Evolutionary conservation across 345 rosid species (phyloP).

Genomic region (Excoecaria cochinchinensis): DNA sequence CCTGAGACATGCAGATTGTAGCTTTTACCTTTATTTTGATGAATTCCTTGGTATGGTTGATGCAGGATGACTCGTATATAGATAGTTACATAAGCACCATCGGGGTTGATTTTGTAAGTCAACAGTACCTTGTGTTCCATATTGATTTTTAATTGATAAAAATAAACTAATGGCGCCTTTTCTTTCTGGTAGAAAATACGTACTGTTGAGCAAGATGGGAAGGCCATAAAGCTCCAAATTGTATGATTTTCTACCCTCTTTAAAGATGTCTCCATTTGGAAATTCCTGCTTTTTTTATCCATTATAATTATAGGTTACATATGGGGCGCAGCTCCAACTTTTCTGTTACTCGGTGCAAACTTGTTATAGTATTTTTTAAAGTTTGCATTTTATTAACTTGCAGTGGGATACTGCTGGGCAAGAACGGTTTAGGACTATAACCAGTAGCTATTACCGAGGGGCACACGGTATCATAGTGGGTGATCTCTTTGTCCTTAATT

Average conservation of each 20-base stretch:
- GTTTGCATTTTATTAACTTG: constrained; percentile 1
- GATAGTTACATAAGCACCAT: constrained; percentile 84
- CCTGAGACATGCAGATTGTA: background rate
- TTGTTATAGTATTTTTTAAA: background rate
- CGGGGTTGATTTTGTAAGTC: constrained; percentile 77
- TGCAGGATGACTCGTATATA: constrained; percentile 73
- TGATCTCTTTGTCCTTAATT: background rate
- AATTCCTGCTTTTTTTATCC: background rate
- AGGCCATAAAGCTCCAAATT: constrained; percentile 36
- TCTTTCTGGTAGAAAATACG: constrained; percentile 29
- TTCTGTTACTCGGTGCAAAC: background rate
- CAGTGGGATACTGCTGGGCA: constrained; percentile 43
- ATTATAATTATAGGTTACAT: background rate
- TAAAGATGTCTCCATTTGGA: background rate
- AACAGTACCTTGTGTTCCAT: background rate
- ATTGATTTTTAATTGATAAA: background rate
- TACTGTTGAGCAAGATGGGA: constrained; percentile 38
- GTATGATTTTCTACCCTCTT: constrained; percentile 8
- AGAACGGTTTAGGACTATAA: constrained; percentile 37
- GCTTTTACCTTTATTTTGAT: background rate
- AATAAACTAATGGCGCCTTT: constrained; percentile 1
- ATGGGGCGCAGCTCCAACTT: background rate
- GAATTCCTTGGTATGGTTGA: constrained; percentile 8
- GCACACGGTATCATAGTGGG: constrained; percentile 36
- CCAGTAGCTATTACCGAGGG: constrained; percentile 37